Percentiles rank a stretch among this genome's conserved stretches.
phyloP scores from a whole-genome alignment of 2,329 filamentous ascomycete species.

The Diatrype stigma region DNA sequence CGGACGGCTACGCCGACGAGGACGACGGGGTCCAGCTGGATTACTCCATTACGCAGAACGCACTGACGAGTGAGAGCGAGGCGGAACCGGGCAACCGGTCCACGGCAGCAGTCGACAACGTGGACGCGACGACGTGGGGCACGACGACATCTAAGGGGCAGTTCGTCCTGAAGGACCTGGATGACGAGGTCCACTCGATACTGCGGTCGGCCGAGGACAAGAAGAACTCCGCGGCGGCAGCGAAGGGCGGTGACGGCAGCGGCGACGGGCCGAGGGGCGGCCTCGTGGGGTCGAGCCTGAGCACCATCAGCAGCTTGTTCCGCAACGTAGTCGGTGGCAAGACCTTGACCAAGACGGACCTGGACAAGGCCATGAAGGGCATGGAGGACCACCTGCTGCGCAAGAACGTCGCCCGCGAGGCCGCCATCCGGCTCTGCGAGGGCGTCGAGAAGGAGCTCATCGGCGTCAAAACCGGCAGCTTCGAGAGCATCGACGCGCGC shows the following conservation, averaged over 20 bases:
- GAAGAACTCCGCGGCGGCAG: conserved; percentile 41
- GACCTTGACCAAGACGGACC: conserved; percentile 79
- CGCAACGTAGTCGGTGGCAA: conserved; percentile 94
- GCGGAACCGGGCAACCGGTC: conserved; percentile 45
- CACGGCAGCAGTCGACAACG: conserved; percentile 63
- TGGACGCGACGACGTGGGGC: conserved; percentile 80
- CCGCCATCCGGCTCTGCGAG: conserved; percentile 83
- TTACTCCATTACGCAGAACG: conserved; percentile 67
- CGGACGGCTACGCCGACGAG: conserved; percentile 81
- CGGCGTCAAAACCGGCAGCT: conserved; percentile 85
- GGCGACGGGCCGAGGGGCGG: conserved; percentile 54
- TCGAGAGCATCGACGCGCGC: conserved; percentile 81
- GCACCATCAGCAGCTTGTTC: conserved; percentile 82
- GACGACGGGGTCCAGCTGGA: conserved; percentile 77
- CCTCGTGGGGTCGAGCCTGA: conserved; percentile 74
- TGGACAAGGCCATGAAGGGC: conserved; percentile 87
- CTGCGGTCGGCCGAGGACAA: conserved; percentile 73
- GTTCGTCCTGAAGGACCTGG: conserved; percentile 89
- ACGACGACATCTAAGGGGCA: conserved; percentile 81
- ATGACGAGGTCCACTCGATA: conserved; percentile 89
- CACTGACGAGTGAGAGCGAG: conserved; percentile 49
- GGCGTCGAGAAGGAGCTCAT: conserved; percentile 87
- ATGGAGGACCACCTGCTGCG: conserved; percentile 94
- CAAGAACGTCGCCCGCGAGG: conserved; percentile 96
- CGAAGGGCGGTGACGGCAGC: conserved; percentile 33